These are phyloP conservation scores for Pichia nanzhaoensis DNA, from an alignment of 805 yeast genomes.

Conservation along the genomic window DNA sequence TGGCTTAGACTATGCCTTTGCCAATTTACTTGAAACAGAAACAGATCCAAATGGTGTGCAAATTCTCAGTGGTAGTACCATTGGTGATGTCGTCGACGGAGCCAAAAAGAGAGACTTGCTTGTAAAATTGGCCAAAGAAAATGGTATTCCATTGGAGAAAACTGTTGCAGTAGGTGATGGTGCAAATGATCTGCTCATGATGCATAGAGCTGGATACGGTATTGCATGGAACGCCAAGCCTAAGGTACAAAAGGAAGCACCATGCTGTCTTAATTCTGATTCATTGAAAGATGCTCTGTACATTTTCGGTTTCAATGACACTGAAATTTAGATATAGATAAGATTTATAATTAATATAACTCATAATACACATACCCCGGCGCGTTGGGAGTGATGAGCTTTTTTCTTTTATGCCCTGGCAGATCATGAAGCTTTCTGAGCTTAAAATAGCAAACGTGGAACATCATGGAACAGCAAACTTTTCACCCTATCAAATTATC, in stretches of 20 bases:
- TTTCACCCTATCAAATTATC: slow-evolving; percentile 2
- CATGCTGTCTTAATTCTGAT: slow-evolving; percentile 70
- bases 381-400: too few species aligned
- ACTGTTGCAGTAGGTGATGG: slow-evolving; percentile 95
- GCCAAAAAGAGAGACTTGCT: slow-evolving; percentile 71
- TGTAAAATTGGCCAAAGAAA: slow-evolving; percentile 49
- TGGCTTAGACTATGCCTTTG: slow-evolving; percentile 80
- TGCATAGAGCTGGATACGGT: slow-evolving; percentile 88
- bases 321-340: slow-evolving; percentile 24
- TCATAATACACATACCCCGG: too few species aligned
- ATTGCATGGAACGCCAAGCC: slow-evolving; percentile 98
- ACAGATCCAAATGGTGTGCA: slow-evolving; percentile 35
- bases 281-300: slow-evolving; percentile 70
- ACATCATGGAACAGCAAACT: background rate
- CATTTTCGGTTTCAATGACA: slow-evolving; percentile 66
- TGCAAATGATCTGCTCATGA: slow-evolving; percentile 91
- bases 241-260: slow-evolving; percentile 77
- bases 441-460: too few species aligned
- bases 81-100: slow-evolving; percentile 84
- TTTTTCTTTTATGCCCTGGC: too few species aligned
- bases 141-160: slow-evolving; percentile 41
- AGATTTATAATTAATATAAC: too few species aligned
- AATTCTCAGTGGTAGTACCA: slow-evolving; percentile 64
- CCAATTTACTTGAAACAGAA: slow-evolving; percentile 56
- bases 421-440: too few species aligned